Evolutionary conservation across 208 protist species (phyloP), one percentile per base, ranked within the genome.

Genomic region (Tetramitus jugosus): DNA sequence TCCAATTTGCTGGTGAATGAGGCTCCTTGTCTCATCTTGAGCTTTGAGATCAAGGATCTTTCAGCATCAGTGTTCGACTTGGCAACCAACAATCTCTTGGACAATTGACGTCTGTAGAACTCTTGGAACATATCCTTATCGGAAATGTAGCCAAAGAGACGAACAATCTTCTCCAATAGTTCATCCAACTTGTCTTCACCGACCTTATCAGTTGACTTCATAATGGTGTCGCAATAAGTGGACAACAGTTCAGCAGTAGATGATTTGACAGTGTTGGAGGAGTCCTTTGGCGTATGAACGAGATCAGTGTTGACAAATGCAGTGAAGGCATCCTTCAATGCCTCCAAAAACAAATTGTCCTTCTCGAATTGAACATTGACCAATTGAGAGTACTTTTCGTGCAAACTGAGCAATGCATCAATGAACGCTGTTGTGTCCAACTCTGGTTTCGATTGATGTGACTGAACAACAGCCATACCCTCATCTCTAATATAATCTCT

Each of bases 61-160:
- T 94, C 91, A 26, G 86, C 84, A 81, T 94, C 90, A 52, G 91
- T 87, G 23, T 79, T 87, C 17, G 84, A 80, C 40, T 69, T 84
- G 37, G 84, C 67, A 17, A 89, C 76, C 17, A 94, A 77, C 33
- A 94, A 80, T 43, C 91, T 81, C 79, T 93, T 93, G n/a, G 89
- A 88, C 4, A 94, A 84, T 75, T 93, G 88, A 77, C 90, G 84
- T 76, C 91, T 91, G 80, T 94, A 94, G 67, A 91, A 94, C 75
- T 88, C 84, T 56, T 92, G 85, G 68, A 94, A 94, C 42, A 94
- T 83, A 81, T 94, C 91, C 81, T 92, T 94, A 64, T 92, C 89
- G 42, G 84, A 77, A 40, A 92, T 76, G 65, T 89, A 90, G 52
- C 85, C 76, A 76, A 92, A 92, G 2, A 92, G 67, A 45, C 82